Evolutionary conservation across 257 asterid genomes (phyloP).

Genomic region (Plantago elongata): DNA sequence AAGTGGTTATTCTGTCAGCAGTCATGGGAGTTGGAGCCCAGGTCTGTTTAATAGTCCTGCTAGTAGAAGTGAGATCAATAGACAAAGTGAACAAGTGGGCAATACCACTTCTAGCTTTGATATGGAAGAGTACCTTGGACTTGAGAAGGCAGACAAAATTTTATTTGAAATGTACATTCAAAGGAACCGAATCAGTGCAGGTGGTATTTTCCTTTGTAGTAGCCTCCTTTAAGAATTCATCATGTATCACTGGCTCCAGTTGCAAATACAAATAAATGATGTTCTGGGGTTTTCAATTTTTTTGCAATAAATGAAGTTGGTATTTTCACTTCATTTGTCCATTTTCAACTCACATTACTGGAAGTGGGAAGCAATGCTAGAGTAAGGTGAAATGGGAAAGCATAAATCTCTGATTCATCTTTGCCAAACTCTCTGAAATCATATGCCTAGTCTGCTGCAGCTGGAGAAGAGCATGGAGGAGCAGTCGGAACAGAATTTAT

Average conservation of each 20-base stretch:
- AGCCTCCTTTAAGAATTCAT: slow-evolving; percentile 27
- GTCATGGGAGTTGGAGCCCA: slow-evolving; percentile 71
- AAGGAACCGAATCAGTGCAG: slow-evolving; percentile 53
- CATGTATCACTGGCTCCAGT: slow-evolving; percentile 2
- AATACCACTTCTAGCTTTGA: slow-evolving; percentile 34
- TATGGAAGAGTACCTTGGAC: slow-evolving; percentile 49
- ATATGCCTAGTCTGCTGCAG: too few relatives aligned
- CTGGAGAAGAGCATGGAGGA: too few relatives aligned
- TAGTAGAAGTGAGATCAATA: slow-evolving; percentile 19
- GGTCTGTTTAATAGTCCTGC: slow-evolving; percentile 23
- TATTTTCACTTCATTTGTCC: too few relatives aligned
- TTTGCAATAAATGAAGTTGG: too few relatives aligned
- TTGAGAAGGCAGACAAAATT: slow-evolving; percentile 41
- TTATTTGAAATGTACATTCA: slow-evolving; percentile 60
- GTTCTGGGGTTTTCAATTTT: too few relatives aligned
- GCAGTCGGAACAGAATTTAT: too few relatives aligned
- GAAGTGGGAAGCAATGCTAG: too few relatives aligned
- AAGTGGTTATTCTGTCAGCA: slow-evolving; percentile 45
- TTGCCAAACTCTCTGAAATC: too few relatives aligned
- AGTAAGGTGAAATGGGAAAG: too few relatives aligned
- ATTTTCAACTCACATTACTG: too few relatives aligned
- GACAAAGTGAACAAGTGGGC: slow-evolving; percentile 16
- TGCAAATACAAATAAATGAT: too few relatives aligned
- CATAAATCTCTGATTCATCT: too few relatives aligned
- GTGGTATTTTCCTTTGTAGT: slow-evolving; percentile 61